Percentiles rank a stretch among this genome's conserved stretches.
These are phyloP conservation scores for Auriscalpium vulgare DNA, from an alignment of 768 basidiomycete species.

Conservation along the genomic window DNA sequence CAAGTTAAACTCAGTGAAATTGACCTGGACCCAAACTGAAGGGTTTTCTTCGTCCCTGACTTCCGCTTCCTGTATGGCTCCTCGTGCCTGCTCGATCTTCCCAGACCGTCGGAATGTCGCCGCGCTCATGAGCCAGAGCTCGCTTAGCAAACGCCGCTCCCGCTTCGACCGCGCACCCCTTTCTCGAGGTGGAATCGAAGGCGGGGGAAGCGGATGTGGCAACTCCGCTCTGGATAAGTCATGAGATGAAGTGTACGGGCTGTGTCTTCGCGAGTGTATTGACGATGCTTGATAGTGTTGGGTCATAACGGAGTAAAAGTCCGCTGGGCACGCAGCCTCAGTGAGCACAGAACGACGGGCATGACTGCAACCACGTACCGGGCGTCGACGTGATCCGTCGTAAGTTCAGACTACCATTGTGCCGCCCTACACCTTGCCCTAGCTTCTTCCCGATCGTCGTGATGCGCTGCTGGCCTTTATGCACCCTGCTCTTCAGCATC, in stretches of 20 bases:
- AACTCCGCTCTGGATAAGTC: conserved; percentile 22
- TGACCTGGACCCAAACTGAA: conserved; percentile 91
- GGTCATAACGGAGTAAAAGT: conserved; percentile 60
- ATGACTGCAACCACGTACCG: conserved; percentile 32
- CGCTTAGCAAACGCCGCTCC: conserved; percentile 64
- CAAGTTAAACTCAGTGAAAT: conserved; percentile 14
- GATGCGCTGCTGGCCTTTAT: conserved; percentile 66
- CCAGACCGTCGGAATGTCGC: conserved; percentile 88
- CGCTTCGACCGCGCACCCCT: conserved; percentile 34
- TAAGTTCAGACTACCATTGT: conserved; percentile 33
- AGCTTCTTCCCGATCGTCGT: conserved; percentile 73
- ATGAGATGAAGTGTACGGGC: conserved; percentile 25
- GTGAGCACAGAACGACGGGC: neutral
- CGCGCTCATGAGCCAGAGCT: conserved; percentile 90
- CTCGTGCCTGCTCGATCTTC: conserved; percentile 84
- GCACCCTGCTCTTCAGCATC: conserved; percentile 66
- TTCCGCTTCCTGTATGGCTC: conserved; percentile 93
- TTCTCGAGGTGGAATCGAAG: conserved; percentile 15
- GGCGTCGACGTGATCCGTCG: conserved; percentile 63
- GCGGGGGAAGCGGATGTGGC: conserved; percentile 35
- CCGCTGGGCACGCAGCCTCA: conserved; percentile 25
- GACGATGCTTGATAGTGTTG: conserved; percentile 71
- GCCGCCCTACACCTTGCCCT: conserved; percentile 57
- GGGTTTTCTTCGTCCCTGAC: conserved; percentile 79
- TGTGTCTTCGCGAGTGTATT: conserved; percentile 70